Percentiles rank a stretch among this genome's conserved stretches.
phyloP scores from a whole-genome alignment of 164 flowering plant genomes.

The Liriodendron chinense region DNA sequence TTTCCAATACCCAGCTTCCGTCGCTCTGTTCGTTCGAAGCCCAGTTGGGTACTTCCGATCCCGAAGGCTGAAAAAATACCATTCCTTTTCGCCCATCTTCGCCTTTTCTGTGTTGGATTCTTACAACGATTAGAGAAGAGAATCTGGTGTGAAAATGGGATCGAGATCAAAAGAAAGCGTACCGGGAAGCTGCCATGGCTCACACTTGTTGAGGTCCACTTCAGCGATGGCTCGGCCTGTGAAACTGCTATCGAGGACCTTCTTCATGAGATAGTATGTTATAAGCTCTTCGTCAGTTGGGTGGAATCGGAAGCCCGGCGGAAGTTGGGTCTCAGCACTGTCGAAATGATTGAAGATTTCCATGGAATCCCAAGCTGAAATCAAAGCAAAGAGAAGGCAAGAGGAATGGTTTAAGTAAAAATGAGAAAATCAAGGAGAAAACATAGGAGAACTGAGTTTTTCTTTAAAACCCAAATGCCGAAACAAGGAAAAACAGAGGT shows the following conservation, averaged over 20 bases:
- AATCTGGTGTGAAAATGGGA: neutral
- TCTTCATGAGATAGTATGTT: slow-evolving; percentile 77
- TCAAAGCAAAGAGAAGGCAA: neutral
- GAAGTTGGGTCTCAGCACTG: slow-evolving; percentile 46
- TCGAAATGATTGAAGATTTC: slow-evolving; percentile 25
- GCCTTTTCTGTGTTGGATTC: slow-evolving; percentile 57
- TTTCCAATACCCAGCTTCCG: slow-evolving; percentile 97
- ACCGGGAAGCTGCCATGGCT: slow-evolving; percentile 98
- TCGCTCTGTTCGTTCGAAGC: slow-evolving; percentile 84
- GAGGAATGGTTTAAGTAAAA: neutral
- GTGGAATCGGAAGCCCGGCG: slow-evolving; percentile 92
- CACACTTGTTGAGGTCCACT: slow-evolving; percentile 95
- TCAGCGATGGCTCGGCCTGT: slow-evolving; percentile 80
- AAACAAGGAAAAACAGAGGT: too few relatives aligned
- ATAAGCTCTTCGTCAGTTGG: slow-evolving; percentile 97
- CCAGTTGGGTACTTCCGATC: slow-evolving; percentile 96
- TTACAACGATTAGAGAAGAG: neutral
- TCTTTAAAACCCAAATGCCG: too few relatives aligned
- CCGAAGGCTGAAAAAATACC: slow-evolving; percentile 87
- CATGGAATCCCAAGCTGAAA: slow-evolving; percentile 15
- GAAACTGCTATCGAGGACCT: slow-evolving; percentile 70
- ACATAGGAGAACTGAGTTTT: too few relatives aligned
- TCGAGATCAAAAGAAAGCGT: neutral
- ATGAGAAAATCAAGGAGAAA: neutral
- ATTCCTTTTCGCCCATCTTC: slow-evolving; percentile 94